Percentiles rank a stretch among this genome's conserved stretches.
phyloP scores from a whole-genome alignment of 352 stramenopile species.

The Phytophthora rubi region DNA sequence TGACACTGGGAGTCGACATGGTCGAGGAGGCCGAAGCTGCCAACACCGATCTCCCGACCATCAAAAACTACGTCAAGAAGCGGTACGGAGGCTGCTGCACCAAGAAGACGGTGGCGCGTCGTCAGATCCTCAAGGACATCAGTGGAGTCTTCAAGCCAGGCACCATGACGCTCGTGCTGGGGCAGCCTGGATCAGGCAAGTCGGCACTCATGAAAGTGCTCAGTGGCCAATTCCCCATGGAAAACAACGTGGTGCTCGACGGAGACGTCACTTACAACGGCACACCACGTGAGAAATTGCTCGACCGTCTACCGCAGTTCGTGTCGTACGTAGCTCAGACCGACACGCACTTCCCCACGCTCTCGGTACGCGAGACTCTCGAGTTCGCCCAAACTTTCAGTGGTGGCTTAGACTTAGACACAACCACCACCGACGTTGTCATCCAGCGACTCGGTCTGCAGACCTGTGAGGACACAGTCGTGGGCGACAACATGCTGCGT shows the following conservation, averaged over 20 bases:
- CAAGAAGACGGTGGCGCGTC: constrained; percentile 26
- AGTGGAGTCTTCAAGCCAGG: constrained; percentile 42
- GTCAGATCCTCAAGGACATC: constrained; percentile 25
- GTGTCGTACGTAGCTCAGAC: constrained; percentile 47
- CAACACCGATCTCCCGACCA: too few relatives aligned
- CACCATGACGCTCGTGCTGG: constrained; percentile 28
- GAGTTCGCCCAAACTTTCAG: constrained; percentile 2
- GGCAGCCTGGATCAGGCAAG: constrained; percentile 27
- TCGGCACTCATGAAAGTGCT: constrained; percentile 38
- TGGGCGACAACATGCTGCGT: constrained; percentile 41
- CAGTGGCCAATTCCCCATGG: constrained; percentile 33
- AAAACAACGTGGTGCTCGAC: constrained; percentile 31
- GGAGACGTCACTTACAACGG: constrained; percentile 39
- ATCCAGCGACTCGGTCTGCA: constrained; percentile 37
- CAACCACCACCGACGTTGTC: constrained; percentile 32
- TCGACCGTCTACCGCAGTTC: constrained; percentile 27
- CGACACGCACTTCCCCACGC: constrained; percentile 55
- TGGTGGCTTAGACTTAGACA: constrained; percentile 48
- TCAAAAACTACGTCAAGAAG: too few relatives aligned
- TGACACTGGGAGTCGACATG: constrained; percentile 35
- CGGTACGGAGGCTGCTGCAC: constrained; percentile 18
- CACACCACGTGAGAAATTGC: constrained; percentile 18
- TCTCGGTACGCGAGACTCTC: constrained; percentile 77
- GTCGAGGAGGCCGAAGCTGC: constrained; percentile 6
- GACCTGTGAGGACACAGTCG: constrained; percentile 27